phyloP scores from a whole-genome alignment of 1,284 basidiomycete species.

The Schizophyllum amplum region DNA sequence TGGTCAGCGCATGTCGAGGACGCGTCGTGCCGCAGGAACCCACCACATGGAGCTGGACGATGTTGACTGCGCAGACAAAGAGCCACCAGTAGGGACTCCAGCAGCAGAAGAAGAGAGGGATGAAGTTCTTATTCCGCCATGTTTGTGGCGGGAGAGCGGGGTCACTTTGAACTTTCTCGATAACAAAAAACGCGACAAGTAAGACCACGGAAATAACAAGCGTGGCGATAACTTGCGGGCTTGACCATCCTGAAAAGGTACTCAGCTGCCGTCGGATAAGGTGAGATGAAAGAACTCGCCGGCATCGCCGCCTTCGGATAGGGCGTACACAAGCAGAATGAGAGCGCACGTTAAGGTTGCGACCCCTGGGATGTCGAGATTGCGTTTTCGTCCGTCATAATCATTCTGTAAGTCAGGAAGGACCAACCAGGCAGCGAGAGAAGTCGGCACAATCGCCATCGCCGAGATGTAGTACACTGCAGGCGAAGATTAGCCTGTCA shows the following conservation, averaged over 20 bases:
- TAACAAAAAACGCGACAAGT: conserved; percentile 9
- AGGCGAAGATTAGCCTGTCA: not conserved
- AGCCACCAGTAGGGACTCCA: conserved; percentile 16
- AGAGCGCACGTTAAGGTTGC: conserved; percentile 12
- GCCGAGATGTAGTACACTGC: conserved; percentile 14
- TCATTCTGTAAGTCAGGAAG: conserved; percentile 8
- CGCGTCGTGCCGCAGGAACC: not conserved
- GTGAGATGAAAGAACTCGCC: conserved; percentile 1
- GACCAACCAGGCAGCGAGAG: conserved; percentile 13
- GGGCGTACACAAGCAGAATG: conserved; percentile 14
- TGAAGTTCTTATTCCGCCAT: conserved; percentile 14
- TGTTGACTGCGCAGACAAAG: conserved; percentile 8
- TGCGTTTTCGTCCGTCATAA: not conserved
- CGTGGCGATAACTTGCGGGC: conserved; percentile 12
- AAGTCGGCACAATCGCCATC: conserved; percentile 13
- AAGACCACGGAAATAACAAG: conserved; percentile 14
- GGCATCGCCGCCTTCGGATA: conserved; percentile 11
- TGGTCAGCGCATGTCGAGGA: not conserved
- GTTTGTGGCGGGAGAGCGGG: conserved; percentile 13
- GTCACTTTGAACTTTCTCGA: conserved; percentile 12
- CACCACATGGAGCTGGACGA: not conserved
- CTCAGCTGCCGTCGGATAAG: not conserved
- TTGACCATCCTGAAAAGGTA: conserved; percentile 11
- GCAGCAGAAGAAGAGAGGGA: conserved; percentile 15
- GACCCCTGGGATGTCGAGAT: conserved; percentile 14